Percentiles rank a stretch among this genome's conserved stretches.
phyloP scores from a whole-genome alignment of 2,329 filamentous ascomycete species.

The Colletotrichum falcatum region DNA sequence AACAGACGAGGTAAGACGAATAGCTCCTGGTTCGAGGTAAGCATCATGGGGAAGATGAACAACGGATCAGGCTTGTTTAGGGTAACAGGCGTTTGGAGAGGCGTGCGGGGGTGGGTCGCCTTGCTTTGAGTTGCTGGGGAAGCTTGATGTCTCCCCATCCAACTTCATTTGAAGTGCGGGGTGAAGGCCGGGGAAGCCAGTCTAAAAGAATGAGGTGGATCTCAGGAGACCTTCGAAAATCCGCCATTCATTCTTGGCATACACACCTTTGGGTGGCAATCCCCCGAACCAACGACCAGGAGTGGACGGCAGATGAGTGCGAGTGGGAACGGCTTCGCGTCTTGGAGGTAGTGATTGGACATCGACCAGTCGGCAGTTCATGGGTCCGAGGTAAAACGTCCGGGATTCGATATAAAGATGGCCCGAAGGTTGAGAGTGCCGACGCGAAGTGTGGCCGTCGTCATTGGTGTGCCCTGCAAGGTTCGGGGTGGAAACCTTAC shows the following conservation, averaged over 20 bases:
- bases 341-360: conserved; percentile 14
- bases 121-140: conserved; percentile 20
- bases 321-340: not conserved
- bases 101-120: conserved; percentile 30
- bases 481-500: not conserved
- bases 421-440: conserved; percentile 26
- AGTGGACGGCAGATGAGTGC: conserved; percentile 1
- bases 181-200: conserved; percentile 32
- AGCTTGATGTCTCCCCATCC: conserved; percentile 11
- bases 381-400: not conserved
- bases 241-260: conserved; percentile 23
- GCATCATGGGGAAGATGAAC: not conserved
- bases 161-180: conserved; percentile 26
- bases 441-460: not conserved
- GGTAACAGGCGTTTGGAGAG: conserved; percentile 32
- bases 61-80: not conserved
- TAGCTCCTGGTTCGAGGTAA: not conserved
- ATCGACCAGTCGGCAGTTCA: not conserved
- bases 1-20: not conserved
- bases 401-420: conserved; percentile 37
- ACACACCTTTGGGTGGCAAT: not conserved
- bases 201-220: conserved; percentile 28
- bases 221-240: conserved; percentile 15
- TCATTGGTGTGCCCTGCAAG: not conserved
- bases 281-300: conserved; percentile 3